phyloP scores from a whole-genome alignment of 176 grass and related monocot species.

The Aegilops tauschii region DNA sequence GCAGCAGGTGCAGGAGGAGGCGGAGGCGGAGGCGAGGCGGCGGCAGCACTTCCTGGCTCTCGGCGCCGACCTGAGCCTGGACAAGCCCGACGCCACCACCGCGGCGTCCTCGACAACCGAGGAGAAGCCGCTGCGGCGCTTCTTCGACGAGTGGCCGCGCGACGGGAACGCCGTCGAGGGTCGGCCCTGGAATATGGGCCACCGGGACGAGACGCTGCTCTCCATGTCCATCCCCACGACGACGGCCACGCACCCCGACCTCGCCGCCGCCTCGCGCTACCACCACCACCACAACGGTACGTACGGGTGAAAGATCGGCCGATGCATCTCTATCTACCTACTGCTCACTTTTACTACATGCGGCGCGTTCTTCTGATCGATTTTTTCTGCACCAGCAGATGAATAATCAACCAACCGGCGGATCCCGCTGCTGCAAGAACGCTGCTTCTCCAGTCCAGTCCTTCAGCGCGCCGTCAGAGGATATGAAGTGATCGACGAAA shows the following conservation, averaged over 20 bases:
- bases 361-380: not conserved
- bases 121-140: slow-evolving; percentile 67
- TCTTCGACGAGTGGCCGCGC: slow-evolving; percentile 80
- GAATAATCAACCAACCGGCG: not conserved
- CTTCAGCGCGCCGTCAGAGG: not conserved
- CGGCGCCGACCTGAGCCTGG: slow-evolving; percentile 66
- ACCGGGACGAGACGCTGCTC: slow-evolving; percentile 50
- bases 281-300: slow-evolving; percentile 27
- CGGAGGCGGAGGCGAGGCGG: slow-evolving; percentile 34
- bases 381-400: not conserved
- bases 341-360: no score
- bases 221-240: slow-evolving; percentile 53
- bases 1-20: slow-evolving; percentile 4
- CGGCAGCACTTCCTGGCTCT: slow-evolving; percentile 65
- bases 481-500: not conserved
- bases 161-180: slow-evolving; percentile 11
- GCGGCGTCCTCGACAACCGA: not conserved
- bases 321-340: no score
- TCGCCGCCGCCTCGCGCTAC: not conserved
- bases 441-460: not conserved
- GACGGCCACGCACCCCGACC: slow-evolving; percentile 24
- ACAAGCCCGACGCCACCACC: slow-evolving; percentile 23
- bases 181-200: slow-evolving; percentile 33
- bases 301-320: not conserved
- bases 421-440: not conserved